phyloP scores from a whole-genome alignment of 2,329 filamentous ascomycete species.

The Keithomyces neogunnii region DNA sequence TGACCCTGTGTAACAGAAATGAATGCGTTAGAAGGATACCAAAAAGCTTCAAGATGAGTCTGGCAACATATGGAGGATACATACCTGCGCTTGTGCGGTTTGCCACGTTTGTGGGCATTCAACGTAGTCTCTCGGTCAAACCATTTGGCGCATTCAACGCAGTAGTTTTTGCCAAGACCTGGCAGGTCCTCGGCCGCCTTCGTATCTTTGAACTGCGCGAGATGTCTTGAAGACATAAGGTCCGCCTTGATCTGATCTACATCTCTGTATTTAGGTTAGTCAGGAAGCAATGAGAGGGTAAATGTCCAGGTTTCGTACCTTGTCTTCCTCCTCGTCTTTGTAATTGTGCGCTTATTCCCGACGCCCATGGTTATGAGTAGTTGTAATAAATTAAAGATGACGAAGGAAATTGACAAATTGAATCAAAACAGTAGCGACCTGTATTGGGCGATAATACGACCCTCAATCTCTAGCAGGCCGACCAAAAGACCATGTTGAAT shows the following conservation, averaged over 20 bases:
- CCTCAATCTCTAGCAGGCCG: too few relatives aligned
- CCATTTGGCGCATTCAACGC: constrained; percentile 90
- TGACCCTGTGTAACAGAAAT: constrained; percentile 47
- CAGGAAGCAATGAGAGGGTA: background rate
- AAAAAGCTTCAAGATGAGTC: background rate
- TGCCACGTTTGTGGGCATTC: constrained; percentile 69
- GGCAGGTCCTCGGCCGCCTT: constrained; percentile 83
- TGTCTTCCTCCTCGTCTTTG: constrained; percentile 65
- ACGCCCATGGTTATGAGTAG: constrained; percentile 50
- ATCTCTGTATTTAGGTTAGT: constrained; percentile 51
- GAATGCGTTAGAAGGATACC: background rate
- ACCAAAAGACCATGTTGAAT: too few relatives aligned
- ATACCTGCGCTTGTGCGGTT: constrained; percentile 82
- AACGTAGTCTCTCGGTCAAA: constrained; percentile 80
- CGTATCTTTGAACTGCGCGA: constrained; percentile 67
- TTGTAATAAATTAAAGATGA: background rate
- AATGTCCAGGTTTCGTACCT: constrained; percentile 39
- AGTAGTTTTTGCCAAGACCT: constrained; percentile 78
- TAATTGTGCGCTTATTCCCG: constrained; percentile 55
- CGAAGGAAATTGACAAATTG: background rate
- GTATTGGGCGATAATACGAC: too few relatives aligned
- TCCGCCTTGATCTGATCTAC: constrained; percentile 89
- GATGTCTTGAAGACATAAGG: constrained; percentile 67
- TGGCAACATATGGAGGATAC: background rate
- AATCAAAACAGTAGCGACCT: too few relatives aligned